Conservation (phyloP, 75 land plant species). For the Selaginella tamariscina region DNA sequence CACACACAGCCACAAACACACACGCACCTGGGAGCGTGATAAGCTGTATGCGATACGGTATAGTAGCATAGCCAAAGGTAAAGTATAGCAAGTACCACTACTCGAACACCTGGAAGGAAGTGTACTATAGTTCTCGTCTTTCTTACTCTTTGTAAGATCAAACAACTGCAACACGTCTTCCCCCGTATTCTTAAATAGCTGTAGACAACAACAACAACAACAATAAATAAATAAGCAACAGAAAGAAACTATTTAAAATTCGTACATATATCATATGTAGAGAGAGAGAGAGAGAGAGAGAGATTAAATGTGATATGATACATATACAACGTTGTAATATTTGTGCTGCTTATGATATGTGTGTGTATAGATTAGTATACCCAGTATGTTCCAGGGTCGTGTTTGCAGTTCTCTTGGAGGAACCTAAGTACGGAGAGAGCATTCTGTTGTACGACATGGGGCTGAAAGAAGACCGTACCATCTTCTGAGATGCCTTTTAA, state of each 20-base stretch:
- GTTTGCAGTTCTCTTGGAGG: constrained; percentile 95
- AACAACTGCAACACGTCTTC: constrained; percentile 97
- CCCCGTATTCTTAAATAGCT: constrained; percentile 92
- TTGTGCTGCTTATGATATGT: not conserved
- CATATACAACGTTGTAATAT: too few relatives aligned
- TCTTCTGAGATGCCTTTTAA: constrained; percentile 91
- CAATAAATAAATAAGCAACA: not conserved
- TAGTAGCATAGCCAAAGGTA: constrained; percentile 76
- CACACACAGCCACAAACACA: too few relatives aligned
- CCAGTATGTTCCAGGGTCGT: constrained; percentile 99
- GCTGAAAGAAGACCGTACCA: constrained; percentile 90
- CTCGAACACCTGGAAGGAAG: constrained; percentile 53
- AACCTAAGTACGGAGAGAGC: constrained; percentile 91
- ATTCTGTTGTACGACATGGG: constrained; percentile 94
- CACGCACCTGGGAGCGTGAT: constrained; percentile 71
- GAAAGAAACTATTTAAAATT: not conserved
- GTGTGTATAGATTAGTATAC: constrained; percentile 28
- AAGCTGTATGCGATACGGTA: constrained; percentile 89
- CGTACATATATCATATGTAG: too few relatives aligned
- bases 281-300: too few relatives aligned
- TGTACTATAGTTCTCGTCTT: constrained; percentile 36
- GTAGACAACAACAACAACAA: constrained; percentile 12
- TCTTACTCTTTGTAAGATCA: constrained; percentile 68
- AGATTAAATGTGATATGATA: too few relatives aligned
- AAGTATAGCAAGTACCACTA: constrained; percentile 52